phyloP scores from a whole-genome alignment of 371 early-diverging fungal species.

The Blastocladiella emersonii region DNA sequence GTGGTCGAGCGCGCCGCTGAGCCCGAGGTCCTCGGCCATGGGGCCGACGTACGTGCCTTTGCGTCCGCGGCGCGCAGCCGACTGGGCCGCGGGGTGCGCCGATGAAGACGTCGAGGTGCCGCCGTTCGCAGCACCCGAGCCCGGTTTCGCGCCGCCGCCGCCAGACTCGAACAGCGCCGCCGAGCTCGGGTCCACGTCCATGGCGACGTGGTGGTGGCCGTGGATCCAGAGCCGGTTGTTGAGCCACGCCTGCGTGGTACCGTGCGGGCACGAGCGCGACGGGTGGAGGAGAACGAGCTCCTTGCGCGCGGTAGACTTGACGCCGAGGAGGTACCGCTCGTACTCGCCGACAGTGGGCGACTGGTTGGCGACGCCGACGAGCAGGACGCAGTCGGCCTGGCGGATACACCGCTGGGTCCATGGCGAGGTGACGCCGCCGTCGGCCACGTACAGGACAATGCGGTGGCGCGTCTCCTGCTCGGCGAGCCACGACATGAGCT shows the following conservation, averaged over 20 bases:
- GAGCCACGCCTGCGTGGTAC: constrained; percentile 80
- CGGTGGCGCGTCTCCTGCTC: constrained; percentile 81
- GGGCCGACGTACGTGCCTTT: neutral
- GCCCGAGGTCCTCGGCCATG: neutral
- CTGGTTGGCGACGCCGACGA: constrained; percentile 81
- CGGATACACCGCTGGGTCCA: constrained; percentile 94
- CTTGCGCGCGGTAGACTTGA: constrained; percentile 93
- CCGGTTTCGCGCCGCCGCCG: neutral
- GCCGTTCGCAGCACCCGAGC: too few relatives aligned
- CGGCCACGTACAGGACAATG: constrained; percentile 85
- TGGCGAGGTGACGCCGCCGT: constrained; percentile 71
- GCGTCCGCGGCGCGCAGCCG: neutral
- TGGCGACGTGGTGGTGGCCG: constrained; percentile 78
- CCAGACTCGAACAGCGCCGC: neutral
- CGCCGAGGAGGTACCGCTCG: constrained; percentile 74
- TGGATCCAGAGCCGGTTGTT: constrained; percentile 88
- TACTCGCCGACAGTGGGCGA: constrained; percentile 80
- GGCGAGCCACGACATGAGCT: constrained; percentile 77
- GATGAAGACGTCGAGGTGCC: too few relatives aligned
- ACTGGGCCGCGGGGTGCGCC: too few relatives aligned
- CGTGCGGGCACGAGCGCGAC: constrained; percentile 55
- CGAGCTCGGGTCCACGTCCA: neutral
- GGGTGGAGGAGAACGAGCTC: constrained; percentile 83
- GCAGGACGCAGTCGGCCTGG: constrained; percentile 89
- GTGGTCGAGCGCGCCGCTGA: constrained; percentile 27